Evolutionary conservation across 345 rosid genomes (phyloP), one percentile per base, ranked within the genome.

Genomic region (Salix exigua): DNA sequence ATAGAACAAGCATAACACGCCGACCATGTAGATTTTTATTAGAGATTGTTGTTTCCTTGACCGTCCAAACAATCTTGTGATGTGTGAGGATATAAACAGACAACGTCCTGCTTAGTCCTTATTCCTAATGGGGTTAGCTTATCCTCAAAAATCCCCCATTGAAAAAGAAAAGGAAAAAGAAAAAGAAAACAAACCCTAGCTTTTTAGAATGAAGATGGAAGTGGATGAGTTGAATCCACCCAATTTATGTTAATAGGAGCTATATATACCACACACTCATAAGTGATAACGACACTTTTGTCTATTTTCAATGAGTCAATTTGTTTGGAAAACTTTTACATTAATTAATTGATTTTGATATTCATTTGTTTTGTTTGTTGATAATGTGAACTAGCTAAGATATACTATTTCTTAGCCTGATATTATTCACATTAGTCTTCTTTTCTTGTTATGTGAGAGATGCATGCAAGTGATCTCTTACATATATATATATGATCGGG

Each of bases 131-230:
- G 73, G 26, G 62, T 3, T 9, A 55, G 23, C 25, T 55, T 12
- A 55, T 35, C 13, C 6, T 7, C 31, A 0, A 26, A 66, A 8
- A 75, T 8, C 4, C 31, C 30, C 35, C 46, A 40, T 19, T 17
- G 7, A 42, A 23, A 30, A 18, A 62, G 18, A 38, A 13, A 30
- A 18, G 42, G 18, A 38, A 13, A 68, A 37, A 55, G 48, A 40
- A 46, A 79, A 73, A 79, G 68, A 69, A 68, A 68, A 79, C 82
- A 79, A 73, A 79, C 11, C 62, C 1, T 14, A 61, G 68, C 82
- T 79, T 79, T 79, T 73, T 62, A 26, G 13, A 7, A 62, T 35
- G 63, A 76, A 31, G 18, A 61, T 8, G 8, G 64, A 0, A 14
- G 30, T 16, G 37, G 10, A 33, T 7, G 37, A 50, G 17, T 71